phyloP scores from a whole-genome alignment of 2,329 filamentous ascomycete species.

The Fusarium keratoplasticum region DNA sequence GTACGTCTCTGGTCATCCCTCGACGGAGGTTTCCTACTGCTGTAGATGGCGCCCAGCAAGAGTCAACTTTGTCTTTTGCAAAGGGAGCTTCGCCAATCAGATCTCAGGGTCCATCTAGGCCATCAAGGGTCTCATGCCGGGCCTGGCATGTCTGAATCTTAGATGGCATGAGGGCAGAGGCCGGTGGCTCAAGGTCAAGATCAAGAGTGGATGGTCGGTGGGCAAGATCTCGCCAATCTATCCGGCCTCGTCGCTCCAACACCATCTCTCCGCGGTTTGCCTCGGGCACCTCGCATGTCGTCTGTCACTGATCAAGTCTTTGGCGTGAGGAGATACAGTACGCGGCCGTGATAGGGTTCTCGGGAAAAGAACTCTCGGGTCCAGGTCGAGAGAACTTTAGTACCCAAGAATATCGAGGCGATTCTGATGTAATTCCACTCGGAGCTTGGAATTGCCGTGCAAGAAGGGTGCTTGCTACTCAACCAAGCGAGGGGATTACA shows the following conservation, averaged over 20 bases:
- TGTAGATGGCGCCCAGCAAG: neutral
- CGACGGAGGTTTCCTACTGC: neutral
- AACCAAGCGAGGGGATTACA: slow-evolving; percentile 16
- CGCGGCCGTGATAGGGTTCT: neutral
- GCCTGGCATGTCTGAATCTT: neutral
- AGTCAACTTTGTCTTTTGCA: neutral
- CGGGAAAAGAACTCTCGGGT: neutral
- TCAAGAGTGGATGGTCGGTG: neutral
- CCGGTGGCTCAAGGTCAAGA: neutral
- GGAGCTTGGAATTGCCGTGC: slow-evolving; percentile 2
- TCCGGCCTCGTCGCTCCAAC: slow-evolving; percentile 15
- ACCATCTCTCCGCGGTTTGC: slow-evolving; percentile 1
- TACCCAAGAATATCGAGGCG: neutral
- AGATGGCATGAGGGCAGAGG: neutral
- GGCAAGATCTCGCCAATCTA: slow-evolving; percentile 34
- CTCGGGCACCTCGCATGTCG: neutral
- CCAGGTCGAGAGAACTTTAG: neutral
- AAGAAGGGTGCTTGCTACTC: neutral
- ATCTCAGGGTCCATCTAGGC: slow-evolving; percentile 2
- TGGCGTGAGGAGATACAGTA: neutral
- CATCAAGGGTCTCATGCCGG: neutral
- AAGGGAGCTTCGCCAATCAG: neutral
- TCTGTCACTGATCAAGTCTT: neutral
- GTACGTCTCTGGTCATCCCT: neutral
- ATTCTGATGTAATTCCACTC: slow-evolving; percentile 25